phyloP scores from a whole-genome alignment of 352 stramenopile genomes.

The Phytophthora megakarya region DNA sequence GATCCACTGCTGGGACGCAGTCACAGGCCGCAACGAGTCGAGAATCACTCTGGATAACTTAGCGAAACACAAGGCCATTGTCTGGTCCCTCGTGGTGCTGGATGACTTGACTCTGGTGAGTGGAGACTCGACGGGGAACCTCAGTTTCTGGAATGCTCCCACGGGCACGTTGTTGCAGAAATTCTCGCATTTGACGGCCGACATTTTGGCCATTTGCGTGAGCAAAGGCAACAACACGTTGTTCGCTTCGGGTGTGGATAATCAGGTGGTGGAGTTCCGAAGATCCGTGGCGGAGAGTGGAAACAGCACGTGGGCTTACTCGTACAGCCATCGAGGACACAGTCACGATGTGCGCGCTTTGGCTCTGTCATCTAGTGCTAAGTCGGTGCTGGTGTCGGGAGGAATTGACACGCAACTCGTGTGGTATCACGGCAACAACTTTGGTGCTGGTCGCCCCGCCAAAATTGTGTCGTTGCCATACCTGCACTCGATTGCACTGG shows the following conservation, averaged over 20 bases:
- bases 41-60: slow-evolving; percentile 84
- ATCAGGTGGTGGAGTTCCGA: slow-evolving; percentile 89
- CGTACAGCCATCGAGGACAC: slow-evolving; percentile 89
- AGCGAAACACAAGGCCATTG: slow-evolving; percentile 76
- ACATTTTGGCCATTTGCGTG: slow-evolving; percentile 90
- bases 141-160: slow-evolving; percentile 94
- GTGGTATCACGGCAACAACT: slow-evolving; percentile 86
- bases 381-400: slow-evolving; percentile 85
- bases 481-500: slow-evolving; percentile 66
- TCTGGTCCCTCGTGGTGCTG: slow-evolving; percentile 92
- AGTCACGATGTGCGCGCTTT: slow-evolving; percentile 91
- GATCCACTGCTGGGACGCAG: slow-evolving; percentile 89
- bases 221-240: slow-evolving; percentile 87
- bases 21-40: slow-evolving; percentile 77
- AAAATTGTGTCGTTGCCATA: slow-evolving; percentile 92
- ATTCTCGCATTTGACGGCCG: slow-evolving; percentile 91
- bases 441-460: slow-evolving; percentile 81
- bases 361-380: slow-evolving; percentile 62
- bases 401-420: slow-evolving; percentile 95
- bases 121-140: slow-evolving; percentile 91
- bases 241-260: slow-evolving; percentile 94
- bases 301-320: slow-evolving; percentile 71
- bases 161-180: slow-evolving; percentile 92
- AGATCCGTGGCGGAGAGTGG: slow-evolving; percentile 45
- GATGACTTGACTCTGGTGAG: slow-evolving; percentile 92